A percentile compares a stretch with the other conserved stretches of the same genome.
Evolutionary conservation across 768 basidiomycete genomes (phyloP).

Genomic region (Chalciporus sphaerocephalus): DNA sequence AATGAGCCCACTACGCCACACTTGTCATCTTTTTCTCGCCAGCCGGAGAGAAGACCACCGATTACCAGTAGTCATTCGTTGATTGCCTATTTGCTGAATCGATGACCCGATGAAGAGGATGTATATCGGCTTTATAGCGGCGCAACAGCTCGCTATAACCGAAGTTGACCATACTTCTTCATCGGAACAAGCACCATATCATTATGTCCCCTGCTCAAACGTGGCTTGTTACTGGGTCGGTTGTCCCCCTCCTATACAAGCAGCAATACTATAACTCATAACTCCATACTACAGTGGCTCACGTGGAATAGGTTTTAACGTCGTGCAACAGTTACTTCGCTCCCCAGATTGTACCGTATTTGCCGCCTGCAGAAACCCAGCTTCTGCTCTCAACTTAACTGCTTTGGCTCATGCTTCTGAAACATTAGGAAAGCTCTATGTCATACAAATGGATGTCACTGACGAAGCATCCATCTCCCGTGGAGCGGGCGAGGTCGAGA

Average conservation of each 20-base stretch:
- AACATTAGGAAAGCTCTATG: constrained; percentile 18
- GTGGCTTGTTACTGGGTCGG: constrained; percentile 12
- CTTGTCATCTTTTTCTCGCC: too few relatives aligned
- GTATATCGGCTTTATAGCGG: too few relatives aligned
- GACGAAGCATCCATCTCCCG: constrained; percentile 27
- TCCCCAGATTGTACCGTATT: constrained; percentile 7
- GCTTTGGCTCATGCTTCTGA: background rate
- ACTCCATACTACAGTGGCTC: constrained; percentile 3
- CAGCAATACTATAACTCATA: too few relatives aligned
- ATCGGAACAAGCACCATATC: too few relatives aligned
- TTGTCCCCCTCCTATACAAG: background rate
- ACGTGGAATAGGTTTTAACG: constrained; percentile 8
- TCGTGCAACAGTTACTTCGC: constrained; percentile 4
- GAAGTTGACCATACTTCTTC: too few relatives aligned
- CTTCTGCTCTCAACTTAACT: background rate
- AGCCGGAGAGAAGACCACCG: too few relatives aligned
- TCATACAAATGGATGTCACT: constrained; percentile 32
- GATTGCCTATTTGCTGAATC: too few relatives aligned
- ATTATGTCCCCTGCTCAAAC: background rate
- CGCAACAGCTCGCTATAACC: too few relatives aligned
- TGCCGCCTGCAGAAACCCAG: constrained; percentile 4
- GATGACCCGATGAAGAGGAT: too few relatives aligned
- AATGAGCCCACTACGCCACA: too few relatives aligned
- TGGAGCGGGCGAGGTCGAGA: constrained; percentile 17
- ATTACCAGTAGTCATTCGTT: too few relatives aligned